These are phyloP conservation scores for Cinnamomum chago DNA, from an alignment of 164 flowering plant species.

Conservation along the genomic window DNA sequence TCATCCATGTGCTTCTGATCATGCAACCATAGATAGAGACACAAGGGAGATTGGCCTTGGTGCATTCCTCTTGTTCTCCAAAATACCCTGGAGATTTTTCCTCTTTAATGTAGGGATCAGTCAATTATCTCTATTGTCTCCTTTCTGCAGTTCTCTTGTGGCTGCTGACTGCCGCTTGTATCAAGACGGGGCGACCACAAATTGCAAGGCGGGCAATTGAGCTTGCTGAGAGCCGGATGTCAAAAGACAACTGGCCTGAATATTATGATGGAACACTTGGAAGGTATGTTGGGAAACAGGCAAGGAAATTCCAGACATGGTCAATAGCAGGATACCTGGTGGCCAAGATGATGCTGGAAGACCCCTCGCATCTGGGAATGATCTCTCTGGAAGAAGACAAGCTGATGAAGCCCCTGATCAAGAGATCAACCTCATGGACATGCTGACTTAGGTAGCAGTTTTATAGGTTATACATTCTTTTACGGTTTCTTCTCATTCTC, in stretches of 20 bases:
- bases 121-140: background rate
- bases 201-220: slow-evolving; percentile 24
- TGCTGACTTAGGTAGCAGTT: too few relatives aligned
- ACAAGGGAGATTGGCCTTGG: too few relatives aligned
- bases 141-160: slow-evolving; percentile 21
- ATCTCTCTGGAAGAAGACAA: slow-evolving; percentile 11
- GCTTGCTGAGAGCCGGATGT: slow-evolving; percentile 23
- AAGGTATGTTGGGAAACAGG: slow-evolving; percentile 26
- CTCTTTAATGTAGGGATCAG: too few relatives aligned
- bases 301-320: slow-evolving; percentile 28
- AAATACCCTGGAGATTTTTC: too few relatives aligned
- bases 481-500: too few relatives aligned
- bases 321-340: slow-evolving; percentile 28
- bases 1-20: too few relatives aligned
- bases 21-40: too few relatives aligned
- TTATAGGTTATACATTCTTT: too few relatives aligned
- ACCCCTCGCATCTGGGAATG: slow-evolving; percentile 20
- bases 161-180: slow-evolving; percentile 23
- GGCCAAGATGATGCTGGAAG: slow-evolving; percentile 25
- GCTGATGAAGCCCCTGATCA: slow-evolving; percentile 3
- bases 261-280: slow-evolving; percentile 30
- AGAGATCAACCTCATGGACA: too few relatives aligned
- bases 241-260: slow-evolving; percentile 26
- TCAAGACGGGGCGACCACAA: slow-evolving; percentile 23
- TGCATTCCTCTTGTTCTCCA: too few relatives aligned